These are phyloP conservation scores for Croton laevigatus DNA, from an alignment of 441 rosid species.

Conservation along the genomic window DNA sequence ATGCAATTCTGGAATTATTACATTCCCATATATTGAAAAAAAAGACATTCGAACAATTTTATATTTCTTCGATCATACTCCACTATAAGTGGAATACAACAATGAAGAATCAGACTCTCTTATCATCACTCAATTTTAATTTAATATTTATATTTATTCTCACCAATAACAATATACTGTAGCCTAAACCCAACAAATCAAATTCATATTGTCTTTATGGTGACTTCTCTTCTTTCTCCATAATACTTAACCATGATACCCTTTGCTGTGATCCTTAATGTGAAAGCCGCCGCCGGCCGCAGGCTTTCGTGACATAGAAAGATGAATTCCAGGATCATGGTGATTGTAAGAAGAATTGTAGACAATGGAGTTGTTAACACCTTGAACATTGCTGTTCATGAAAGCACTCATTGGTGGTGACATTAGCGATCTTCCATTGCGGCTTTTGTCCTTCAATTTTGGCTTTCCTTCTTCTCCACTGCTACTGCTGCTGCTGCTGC, in stretches of 20 bases:
- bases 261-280: constrained; percentile 42
- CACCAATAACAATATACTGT: constrained; percentile 14
- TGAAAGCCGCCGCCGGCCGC: constrained; percentile 32
- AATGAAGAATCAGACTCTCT: constrained; percentile 35
- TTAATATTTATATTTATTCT: constrained; percentile 22
- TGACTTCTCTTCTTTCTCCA: too few species aligned
- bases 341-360: constrained; percentile 51
- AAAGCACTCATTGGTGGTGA: constrained; percentile 40
- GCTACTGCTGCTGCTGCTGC: constrained; percentile 32
- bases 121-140: constrained; percentile 22
- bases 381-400: constrained; percentile 78
- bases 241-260: constrained; percentile 27
- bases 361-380: constrained; percentile 67
- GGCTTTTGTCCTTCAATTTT: constrained; percentile 31
- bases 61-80: constrained; percentile 20
- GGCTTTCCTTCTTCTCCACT: constrained; percentile 42
- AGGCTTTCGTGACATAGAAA: constrained; percentile 45
- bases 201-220: background rate
- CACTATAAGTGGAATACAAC: constrained; percentile 20
- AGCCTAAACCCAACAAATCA: too few species aligned
- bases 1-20: constrained; percentile 13
- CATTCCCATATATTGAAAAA: background rate
- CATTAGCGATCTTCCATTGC: constrained; percentile 21
- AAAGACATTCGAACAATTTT: background rate
- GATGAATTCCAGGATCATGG: constrained; percentile 80